Percentiles rank a stretch among this genome's conserved stretches.
Evolutionary conservation across 257 asterid genomes (phyloP).

Genomic region (Haberlea rhodopensis): DNA sequence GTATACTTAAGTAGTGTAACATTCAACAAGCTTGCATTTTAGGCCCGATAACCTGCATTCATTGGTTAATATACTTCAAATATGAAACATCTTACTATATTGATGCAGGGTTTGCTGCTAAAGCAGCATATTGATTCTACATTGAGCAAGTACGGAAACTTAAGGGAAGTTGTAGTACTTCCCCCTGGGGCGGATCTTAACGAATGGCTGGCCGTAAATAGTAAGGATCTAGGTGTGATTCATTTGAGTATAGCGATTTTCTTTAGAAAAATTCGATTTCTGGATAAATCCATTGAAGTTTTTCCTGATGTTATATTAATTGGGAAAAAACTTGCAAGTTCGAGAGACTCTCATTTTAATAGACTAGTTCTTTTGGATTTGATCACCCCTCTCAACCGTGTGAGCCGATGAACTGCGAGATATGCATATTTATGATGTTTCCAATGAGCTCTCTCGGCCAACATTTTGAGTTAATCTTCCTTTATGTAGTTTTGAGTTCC

Average conservation of each 20-base stretch:
- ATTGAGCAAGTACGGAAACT: conserved; percentile 25
- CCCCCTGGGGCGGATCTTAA: conserved; percentile 33
- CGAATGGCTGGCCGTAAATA: conserved; percentile 37
- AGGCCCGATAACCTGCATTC: not conserved
- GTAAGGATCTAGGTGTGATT: conserved; percentile 11
- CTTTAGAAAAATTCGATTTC: not conserved
- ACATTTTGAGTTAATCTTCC: not conserved
- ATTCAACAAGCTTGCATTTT: not conserved
- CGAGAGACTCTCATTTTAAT: not conserved
- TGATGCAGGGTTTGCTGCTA: conserved; percentile 30
- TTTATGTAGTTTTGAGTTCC: not conserved
- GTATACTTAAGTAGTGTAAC: not conserved
- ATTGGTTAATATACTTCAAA: too few species aligned
- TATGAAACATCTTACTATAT: not conserved
- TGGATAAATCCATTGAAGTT: not conserved
- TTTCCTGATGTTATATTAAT: too few species aligned
- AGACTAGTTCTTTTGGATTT: not conserved
- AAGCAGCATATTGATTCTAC: conserved; percentile 27
- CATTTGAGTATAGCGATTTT: not conserved
- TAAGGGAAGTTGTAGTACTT: conserved; percentile 32
- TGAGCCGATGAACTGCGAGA: too few species aligned
- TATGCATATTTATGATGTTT: too few species aligned
- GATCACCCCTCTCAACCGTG: too few species aligned
- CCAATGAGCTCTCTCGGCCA: not conserved
- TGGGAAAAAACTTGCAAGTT: not conserved